Evolutionary conservation across 2,329 filamentous ascomycete species (phyloP).

Genomic region (Dryadomyces quercus-mongolicae): DNA sequence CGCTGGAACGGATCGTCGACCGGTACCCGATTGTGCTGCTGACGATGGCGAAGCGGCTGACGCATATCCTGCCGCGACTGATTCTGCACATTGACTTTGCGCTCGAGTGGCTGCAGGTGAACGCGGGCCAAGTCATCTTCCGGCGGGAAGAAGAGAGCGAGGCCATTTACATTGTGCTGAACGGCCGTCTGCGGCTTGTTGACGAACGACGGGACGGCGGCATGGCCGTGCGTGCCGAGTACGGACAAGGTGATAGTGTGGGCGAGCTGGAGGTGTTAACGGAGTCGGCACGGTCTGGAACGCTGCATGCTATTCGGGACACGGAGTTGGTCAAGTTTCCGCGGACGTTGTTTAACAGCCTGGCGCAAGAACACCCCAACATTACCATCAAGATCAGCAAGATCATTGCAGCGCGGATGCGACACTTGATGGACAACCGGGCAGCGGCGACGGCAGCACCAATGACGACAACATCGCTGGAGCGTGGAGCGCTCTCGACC

Average conservation of each 20-base stretch:
- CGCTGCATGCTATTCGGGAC: slow-evolving; percentile 88
- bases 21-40: slow-evolving; percentile 82
- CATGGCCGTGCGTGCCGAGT: slow-evolving; percentile 81
- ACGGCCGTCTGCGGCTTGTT: slow-evolving; percentile 77
- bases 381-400: slow-evolving; percentile 99
- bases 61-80: slow-evolving; percentile 74
- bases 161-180: slow-evolving; percentile 95
- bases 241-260: slow-evolving; percentile 93
- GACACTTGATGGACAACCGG: slow-evolving; percentile 73
- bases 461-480: slow-evolving; percentile 43
- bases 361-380: slow-evolving; percentile 91
- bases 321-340: slow-evolving; percentile 95
- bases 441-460: slow-evolving; percentile 51
- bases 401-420: slow-evolving; percentile 92
- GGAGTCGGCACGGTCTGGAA: slow-evolving; percentile 80
- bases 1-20: slow-evolving; percentile 85
- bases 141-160: slow-evolving; percentile 92
- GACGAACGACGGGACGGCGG: slow-evolving; percentile 70
- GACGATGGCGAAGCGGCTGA: slow-evolving; percentile 92
- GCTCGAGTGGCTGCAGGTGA: slow-evolving; percentile 94
- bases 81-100: slow-evolving; percentile 97
- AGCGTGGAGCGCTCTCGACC: slow-evolving; percentile 66
- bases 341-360: slow-evolving; percentile 90
- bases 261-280: slow-evolving; percentile 96
- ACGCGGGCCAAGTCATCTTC: slow-evolving; percentile 87